Conservation (phyloP, 192 early-diverging fungal genomes). For the Irineochytrium annulatum region DNA sequence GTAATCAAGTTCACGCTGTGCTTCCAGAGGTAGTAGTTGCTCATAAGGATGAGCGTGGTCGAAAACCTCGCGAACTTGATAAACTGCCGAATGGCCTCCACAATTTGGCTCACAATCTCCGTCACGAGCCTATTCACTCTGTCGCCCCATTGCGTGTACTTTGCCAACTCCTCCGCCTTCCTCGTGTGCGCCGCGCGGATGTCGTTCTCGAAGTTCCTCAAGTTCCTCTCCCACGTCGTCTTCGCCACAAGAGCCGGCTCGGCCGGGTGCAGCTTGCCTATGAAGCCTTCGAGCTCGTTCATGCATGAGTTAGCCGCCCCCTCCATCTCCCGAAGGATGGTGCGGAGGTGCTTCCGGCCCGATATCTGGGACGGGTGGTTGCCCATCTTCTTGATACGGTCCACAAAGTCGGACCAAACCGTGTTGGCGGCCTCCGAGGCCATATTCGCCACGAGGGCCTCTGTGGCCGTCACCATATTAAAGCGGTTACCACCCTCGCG, state of each 20-base stretch:
- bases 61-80: conserved; percentile 47
- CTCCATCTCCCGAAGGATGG: conserved; percentile 48
- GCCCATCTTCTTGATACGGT: conserved; percentile 29
- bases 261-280: conserved; percentile 34
- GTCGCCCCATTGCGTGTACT: conserved; percentile 43
- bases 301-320: conserved; percentile 38
- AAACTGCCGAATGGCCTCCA: conserved; percentile 46
- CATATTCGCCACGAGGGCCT: conserved; percentile 53
- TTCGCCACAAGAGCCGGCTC: conserved; percentile 40
- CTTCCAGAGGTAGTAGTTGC: conserved; percentile 52
- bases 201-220: conserved; percentile 40
- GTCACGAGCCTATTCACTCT: conserved; percentile 39
- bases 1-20: conserved; percentile 37
- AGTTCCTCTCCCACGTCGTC: conserved; percentile 49
- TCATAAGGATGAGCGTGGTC: conserved; percentile 41
- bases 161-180: conserved; percentile 35
- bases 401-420: conserved; percentile 48
- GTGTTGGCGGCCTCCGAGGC: conserved; percentile 52
- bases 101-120: conserved; percentile 43
- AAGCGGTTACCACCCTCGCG: conserved; percentile 49
- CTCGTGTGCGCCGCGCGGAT: conserved; percentile 38
- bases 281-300: conserved; percentile 46
- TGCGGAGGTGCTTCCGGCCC: conserved; percentile 47
- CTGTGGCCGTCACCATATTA: conserved; percentile 54
- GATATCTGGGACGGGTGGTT: conserved; percentile 47